phyloP scores from a whole-genome alignment of 2,329 filamentous ascomycete species.

The Coleophoma crateriformis region DNA sequence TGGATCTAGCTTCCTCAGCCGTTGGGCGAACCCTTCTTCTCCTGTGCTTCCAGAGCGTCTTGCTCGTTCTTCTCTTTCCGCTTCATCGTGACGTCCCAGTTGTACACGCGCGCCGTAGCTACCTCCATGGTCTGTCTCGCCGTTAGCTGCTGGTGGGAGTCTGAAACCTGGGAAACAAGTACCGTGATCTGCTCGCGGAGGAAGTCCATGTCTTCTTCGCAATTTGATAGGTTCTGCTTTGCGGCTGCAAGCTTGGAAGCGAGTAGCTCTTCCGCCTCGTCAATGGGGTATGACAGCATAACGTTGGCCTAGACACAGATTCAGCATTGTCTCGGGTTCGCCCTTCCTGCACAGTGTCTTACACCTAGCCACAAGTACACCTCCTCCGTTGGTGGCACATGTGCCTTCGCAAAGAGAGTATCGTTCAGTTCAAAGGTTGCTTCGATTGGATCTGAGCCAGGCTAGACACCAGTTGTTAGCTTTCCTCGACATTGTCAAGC shows the following conservation, averaged over 20 bases:
- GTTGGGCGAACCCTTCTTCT: constrained; percentile 26
- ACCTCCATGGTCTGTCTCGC: constrained; percentile 65
- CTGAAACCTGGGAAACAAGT: constrained; percentile 27
- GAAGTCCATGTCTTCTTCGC: constrained; percentile 95
- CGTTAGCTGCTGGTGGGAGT: constrained; percentile 5
- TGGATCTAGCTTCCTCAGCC: constrained; percentile 12
- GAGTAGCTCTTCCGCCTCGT: constrained; percentile 78
- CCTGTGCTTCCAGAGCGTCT: constrained; percentile 30
- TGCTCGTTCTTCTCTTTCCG: constrained; percentile 78
- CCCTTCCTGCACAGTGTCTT: constrained; percentile 25
- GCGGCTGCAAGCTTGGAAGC: constrained; percentile 73
- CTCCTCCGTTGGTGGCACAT: constrained; percentile 76
- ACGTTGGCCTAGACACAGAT: constrained; percentile 70
- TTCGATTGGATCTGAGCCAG: constrained; percentile 63
- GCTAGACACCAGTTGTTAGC: constrained; percentile 16
- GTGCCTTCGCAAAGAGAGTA: constrained; percentile 85
- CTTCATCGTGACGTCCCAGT: constrained; percentile 97
- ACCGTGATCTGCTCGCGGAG: constrained; percentile 94
- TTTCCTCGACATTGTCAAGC: neutral
- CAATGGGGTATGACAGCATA: constrained; percentile 91
- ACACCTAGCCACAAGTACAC: constrained; percentile 97
- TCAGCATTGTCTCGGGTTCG: neutral
- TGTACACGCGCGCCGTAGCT: constrained; percentile 94
- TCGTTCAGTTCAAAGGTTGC: constrained; percentile 97
- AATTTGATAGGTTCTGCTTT: constrained; percentile 75